Evolutionary conservation across 2,329 filamentous ascomycete genomes (phyloP), one percentile per base, ranked within the genome.

Genomic region (Fusarium sp.): DNA sequence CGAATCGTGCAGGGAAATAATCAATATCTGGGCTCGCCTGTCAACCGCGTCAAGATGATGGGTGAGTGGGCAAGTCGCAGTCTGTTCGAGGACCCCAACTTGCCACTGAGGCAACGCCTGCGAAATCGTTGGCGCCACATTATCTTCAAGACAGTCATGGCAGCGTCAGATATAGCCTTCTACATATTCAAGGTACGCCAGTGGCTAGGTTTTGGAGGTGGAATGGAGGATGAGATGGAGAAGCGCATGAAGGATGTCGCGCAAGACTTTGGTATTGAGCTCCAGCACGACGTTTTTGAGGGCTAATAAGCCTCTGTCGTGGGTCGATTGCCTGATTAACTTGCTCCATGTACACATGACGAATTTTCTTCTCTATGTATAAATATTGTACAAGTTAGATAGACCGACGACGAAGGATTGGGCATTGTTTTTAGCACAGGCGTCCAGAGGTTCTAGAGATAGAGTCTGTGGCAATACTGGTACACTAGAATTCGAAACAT

Each of bases 191-290:
- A 90, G 77, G 46, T 96, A 7, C 84, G 87, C 65, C 93, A 98
- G 78, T 84, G 85, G 73, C 72, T 97, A 11, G 91, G 91, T 0
- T 75, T 88, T 3, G 92, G 93, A 0, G 83, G 87, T 9, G 93
- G 93, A 0, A 95, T 98, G 90, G 95, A 98, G 73, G 94, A 97
- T 72, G 92, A 94, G 73, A 88, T 98, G 60, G 95, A 98, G 80
- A 84, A 85, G 71, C 85, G 89, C 67, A 96, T 98, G 93, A 88
- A 85, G 76, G 85, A 83, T 53, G 91, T 97, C 82, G 94, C 93
- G 1, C 92, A 90, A 73, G 93, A 96, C 67, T 93, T 95, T 78
- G 95, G 95, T 0, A 86, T 98, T 4, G 93, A 98, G 75, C 77
- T 98, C 65, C 90, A 96, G 72, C 92, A 96, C 73, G 87, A 88